Percentiles rank a stretch among this genome's conserved stretches.
Evolutionary conservation across 163 green algal genomes (phyloP).

Genomic region (Chlorella variabilis): DNA sequence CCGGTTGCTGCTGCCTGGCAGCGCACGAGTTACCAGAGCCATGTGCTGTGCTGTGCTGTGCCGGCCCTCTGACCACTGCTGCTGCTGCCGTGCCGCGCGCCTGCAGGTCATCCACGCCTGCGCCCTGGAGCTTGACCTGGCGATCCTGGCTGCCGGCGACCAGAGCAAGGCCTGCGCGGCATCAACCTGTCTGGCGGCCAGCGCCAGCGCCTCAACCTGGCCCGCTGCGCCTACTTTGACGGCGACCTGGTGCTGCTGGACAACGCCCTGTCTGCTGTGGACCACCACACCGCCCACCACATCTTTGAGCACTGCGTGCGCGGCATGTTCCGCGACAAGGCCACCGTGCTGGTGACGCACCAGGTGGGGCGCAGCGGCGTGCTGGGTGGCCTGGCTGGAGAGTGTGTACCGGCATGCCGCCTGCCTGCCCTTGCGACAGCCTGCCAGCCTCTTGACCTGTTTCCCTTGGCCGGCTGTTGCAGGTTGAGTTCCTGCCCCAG

Average conservation of each 20-base stretch:
- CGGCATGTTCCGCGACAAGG: conserved; percentile 41
- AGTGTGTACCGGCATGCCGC: neutral
- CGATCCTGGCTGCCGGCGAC: conserved; percentile 63
- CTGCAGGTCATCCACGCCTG: conserved; percentile 35
- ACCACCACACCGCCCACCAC: conserved; percentile 57
- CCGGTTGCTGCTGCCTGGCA: too few species aligned
- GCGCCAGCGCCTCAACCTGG: conserved; percentile 67
- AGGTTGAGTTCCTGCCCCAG: conserved; percentile 42
- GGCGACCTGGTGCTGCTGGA: conserved; percentile 75
- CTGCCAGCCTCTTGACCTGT: neutral
- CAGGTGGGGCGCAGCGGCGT: conserved; percentile 43
- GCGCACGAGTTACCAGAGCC: too few species aligned
- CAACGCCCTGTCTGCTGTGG: conserved; percentile 78
- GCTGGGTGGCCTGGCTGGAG: too few species aligned
- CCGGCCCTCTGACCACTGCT: too few species aligned
- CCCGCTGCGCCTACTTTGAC: conserved; percentile 75
- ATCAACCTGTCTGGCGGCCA: conserved; percentile 78
- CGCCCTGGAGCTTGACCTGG: conserved; percentile 65
- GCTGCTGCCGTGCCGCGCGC: neutral
- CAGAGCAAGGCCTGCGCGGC: conserved; percentile 56
- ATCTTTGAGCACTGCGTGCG: conserved; percentile 53
- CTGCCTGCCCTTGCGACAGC: neutral
- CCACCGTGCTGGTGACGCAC: conserved; percentile 61
- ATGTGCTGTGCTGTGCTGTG: too few species aligned
- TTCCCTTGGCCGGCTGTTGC: neutral